Evolutionary conservation across 2,329 filamentous ascomycete genomes (phyloP), one percentile per base, ranked within the genome.

Genomic region (Scorias spongiosa): DNA sequence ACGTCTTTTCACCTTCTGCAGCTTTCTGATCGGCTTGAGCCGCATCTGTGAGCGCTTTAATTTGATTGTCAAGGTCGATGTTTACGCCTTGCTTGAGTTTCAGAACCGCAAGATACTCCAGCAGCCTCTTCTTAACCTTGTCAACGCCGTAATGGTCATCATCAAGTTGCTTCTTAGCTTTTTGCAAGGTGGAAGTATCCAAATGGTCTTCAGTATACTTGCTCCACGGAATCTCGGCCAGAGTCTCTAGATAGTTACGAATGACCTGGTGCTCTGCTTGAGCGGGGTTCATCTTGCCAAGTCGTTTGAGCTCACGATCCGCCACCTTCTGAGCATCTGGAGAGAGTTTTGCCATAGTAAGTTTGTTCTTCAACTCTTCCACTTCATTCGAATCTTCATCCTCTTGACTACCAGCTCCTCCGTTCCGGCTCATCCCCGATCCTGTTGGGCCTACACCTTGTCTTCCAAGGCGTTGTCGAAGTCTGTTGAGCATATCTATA

Each of bases 221-320:
- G 2, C 81, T 77, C 91, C 91, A 98, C 0, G 91, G 91, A 41
- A 98, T 91, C 59, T 98, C 91, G 0, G 86, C 76, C 45, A 98
- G 67, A 10, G 87, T 96, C 64, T 98, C 91, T 10, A 98, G 72
- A 65, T 95, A 98, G 41, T 87, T 93, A 50, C 89, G 73, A 51
- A 84, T 86, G 10, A 98, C 89, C 49, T 91, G 85, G 58, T 95
- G 95, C 58, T 98, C 91, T 32, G 93, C 89, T 59, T 96, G 91
- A 42, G 85, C 85, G 0, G 91, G 88, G 56, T 86, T 88, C 85
- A 96, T 96, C 68, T 94, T 94, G 56, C 84, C 84, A 48, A 98
- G 66, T 17, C 91, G 74, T 56, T 85, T 84, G 40, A 98, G 63
- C 62, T 98, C 91, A 43, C 88, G 76, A 46, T 93, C 83, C 1